Base-by-base conservation (phyloP, 2,329 filamentous ascomycete species). In the Talaromyces verruculosus region DNA sequence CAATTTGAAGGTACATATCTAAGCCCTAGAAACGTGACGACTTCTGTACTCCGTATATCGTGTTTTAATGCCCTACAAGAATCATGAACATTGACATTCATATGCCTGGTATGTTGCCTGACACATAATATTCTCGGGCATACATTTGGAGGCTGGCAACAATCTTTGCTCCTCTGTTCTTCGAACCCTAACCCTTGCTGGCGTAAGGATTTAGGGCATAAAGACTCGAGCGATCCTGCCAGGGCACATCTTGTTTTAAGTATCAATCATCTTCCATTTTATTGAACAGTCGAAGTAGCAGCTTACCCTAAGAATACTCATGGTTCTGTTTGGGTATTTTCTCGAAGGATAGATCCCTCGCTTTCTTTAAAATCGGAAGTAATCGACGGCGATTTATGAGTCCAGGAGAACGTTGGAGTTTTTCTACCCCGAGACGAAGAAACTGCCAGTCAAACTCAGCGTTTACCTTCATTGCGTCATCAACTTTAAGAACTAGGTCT, bases 371-470 rank as follows among this genome's bases (percentile, higher is more conserved):
- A 35, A 66, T n/a, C 1, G 64, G 58, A 58, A 66, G 51, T 33
- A 63, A 47, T 37, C 49, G 64, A 49, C 37, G 59, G 39, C 64
- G 58, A 62, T 66, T 63, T 8, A 63, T 47, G 28, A 66, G 57
- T 39, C 41, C 28, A 28, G 15, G 25, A 5, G 47, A 58, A 25
- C 35, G 25, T 30, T 53, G 19, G 28, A 66, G 59, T 19, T 49
- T 66, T 33, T 63, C 59, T 25, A 63, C 59, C 7, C 59, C 64
- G 22, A 63, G 64, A 63, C 19, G 53, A 47, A 58, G 59, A 17
- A 66, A 66, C 37, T 61, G 47, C 59, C 64, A 63, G 35, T 63
- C 58, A 58, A 63, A 22, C 49, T 61, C 64, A 15, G 17, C 25
- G n/a, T 65, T 37, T 37, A 37, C 35, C 35, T 37, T 37, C 35